Conservation (phyloP, 2,329 filamentous ascomycete genomes). For the Pseudogymnoascus verrucosus region DNA sequence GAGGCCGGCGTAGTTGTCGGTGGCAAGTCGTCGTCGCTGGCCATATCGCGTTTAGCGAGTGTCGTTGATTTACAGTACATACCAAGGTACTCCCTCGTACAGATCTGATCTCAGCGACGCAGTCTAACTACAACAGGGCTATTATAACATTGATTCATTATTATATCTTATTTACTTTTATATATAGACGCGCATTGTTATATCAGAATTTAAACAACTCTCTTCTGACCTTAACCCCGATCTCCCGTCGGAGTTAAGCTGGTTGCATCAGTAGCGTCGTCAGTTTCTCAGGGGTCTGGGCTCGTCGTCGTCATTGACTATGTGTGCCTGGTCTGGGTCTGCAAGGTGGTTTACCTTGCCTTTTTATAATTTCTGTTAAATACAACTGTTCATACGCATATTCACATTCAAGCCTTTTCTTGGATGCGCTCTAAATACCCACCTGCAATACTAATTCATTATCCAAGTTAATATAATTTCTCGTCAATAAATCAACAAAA, state of each 20-base stretch:
- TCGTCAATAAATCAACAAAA: background rate
- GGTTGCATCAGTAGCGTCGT: background rate
- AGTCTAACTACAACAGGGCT: background rate
- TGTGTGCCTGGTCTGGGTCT: background rate
- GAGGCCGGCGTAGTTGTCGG: background rate
- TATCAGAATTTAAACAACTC: background rate
- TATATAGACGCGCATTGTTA: background rate
- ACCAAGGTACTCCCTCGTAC: background rate
- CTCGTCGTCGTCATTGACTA: conserved; percentile 92
- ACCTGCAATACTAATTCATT: background rate
- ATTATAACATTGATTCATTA: background rate
- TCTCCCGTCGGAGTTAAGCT: background rate
- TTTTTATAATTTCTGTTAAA: background rate
- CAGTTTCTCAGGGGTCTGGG: background rate
- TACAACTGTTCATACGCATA: background rate
- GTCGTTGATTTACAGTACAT: conserved; percentile 6
- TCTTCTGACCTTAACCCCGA: background rate
- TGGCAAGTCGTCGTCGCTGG: background rate
- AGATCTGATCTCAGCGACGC: background rate
- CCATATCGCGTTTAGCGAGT: background rate
- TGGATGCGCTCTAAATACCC: background rate
- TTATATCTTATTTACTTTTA: background rate
- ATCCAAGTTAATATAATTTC: background rate
- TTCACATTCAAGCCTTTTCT: background rate
- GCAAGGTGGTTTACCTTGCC: background rate